These are phyloP conservation scores for Fusarium sp. DNA, from an alignment of 2,329 filamentous ascomycete species.

Conservation along the genomic window DNA sequence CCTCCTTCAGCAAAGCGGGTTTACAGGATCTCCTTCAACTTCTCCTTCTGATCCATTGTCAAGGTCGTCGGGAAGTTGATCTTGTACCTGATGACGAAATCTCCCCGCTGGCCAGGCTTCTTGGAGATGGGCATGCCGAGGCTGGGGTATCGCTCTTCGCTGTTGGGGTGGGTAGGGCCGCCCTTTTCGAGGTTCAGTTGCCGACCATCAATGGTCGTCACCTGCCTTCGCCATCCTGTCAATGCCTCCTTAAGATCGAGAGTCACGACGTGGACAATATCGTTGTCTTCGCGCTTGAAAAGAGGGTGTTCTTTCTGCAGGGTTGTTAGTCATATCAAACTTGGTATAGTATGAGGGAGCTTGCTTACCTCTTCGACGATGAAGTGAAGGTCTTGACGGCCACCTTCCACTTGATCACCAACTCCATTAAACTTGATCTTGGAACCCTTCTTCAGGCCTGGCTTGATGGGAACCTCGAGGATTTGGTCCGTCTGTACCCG, in stretches of 20 bases:
- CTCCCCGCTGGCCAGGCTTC: conserved; percentile 84
- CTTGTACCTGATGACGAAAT: conserved; percentile 90
- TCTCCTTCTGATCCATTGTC: conserved; percentile 81
- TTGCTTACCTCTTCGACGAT: conserved; percentile 87
- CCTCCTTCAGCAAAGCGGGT: background rate
- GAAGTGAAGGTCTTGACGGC: conserved; percentile 94
- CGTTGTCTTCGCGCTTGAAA: conserved; percentile 89
- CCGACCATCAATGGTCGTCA: conserved; percentile 92
- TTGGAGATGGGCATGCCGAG: conserved; percentile 97
- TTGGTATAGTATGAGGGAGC: background rate
- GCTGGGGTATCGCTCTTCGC: conserved; percentile 82
- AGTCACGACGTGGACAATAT: conserved; percentile 82
- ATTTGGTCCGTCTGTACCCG: conserved; percentile 89
- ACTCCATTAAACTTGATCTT: conserved; percentile 99
- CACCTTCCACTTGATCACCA: conserved; percentile 97
- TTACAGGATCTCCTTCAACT: conserved; percentile 82
- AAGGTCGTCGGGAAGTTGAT: conserved; percentile 90
- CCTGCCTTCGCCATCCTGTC: conserved; percentile 92
- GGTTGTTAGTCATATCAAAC: conserved; percentile 54
- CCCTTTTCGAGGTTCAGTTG: conserved; percentile 82
- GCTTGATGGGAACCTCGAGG: conserved; percentile 94
- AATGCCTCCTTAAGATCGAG: conserved; percentile 93
- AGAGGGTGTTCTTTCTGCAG: conserved; percentile 85
- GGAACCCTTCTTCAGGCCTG: conserved; percentile 93
- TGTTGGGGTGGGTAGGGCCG: conserved; percentile 88